phyloP scores from a whole-genome alignment of 352 stramenopile species.

The Pythium volutum region DNA sequence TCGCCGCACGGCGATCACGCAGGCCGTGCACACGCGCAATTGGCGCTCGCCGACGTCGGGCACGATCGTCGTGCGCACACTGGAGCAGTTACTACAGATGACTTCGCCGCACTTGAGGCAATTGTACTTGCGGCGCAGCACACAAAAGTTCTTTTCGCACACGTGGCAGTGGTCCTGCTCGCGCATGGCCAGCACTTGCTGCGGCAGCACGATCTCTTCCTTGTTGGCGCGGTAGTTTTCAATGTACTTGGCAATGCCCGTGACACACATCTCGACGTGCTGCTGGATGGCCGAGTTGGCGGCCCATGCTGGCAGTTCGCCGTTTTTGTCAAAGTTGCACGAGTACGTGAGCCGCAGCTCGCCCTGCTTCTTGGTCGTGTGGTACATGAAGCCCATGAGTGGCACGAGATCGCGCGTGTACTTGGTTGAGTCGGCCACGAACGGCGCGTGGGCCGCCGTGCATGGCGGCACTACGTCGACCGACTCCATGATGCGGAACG shows the following conservation, averaged over 20 bases:
- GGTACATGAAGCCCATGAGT: slow-evolving; percentile 87
- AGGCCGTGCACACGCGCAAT: slow-evolving; percentile 76
- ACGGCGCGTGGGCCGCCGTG: too few relatives aligned
- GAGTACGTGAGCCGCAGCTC: slow-evolving; percentile 86
- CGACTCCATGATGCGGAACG: slow-evolving; percentile 83
- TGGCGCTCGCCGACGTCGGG: slow-evolving; percentile 69
- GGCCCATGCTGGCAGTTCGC: slow-evolving; percentile 75
- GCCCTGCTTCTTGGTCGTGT: slow-evolving; percentile 73
- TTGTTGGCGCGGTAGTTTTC: slow-evolving; percentile 67
- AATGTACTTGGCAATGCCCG: slow-evolving; percentile 85
- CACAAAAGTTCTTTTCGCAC: slow-evolving; percentile 75
- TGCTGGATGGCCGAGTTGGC: slow-evolving; percentile 85
- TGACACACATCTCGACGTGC: slow-evolving; percentile 85
- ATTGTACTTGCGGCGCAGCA: slow-evolving; percentile 71
- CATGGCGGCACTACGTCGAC: slow-evolving; percentile 50
- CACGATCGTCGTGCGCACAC: slow-evolving; percentile 58
- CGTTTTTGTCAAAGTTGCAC: slow-evolving; percentile 85
- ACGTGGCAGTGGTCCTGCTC: slow-evolving; percentile 70
- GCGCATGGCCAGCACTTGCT: slow-evolving; percentile 72
- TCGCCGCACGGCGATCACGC: slow-evolving; percentile 67
- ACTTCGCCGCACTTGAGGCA: slow-evolving; percentile 83
- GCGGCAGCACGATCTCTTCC: slow-evolving; percentile 69
- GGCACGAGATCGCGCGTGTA: slow-evolving; percentile 73
- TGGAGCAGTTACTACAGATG: slow-evolving; percentile 77
- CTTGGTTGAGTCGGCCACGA: slow-evolving; percentile 38